A percentile compares a stretch with the other conserved stretches of the same genome.
Conservation (phyloP, 1,284 basidiomycete genomes). For the Trichosporon sp. region DNA sequence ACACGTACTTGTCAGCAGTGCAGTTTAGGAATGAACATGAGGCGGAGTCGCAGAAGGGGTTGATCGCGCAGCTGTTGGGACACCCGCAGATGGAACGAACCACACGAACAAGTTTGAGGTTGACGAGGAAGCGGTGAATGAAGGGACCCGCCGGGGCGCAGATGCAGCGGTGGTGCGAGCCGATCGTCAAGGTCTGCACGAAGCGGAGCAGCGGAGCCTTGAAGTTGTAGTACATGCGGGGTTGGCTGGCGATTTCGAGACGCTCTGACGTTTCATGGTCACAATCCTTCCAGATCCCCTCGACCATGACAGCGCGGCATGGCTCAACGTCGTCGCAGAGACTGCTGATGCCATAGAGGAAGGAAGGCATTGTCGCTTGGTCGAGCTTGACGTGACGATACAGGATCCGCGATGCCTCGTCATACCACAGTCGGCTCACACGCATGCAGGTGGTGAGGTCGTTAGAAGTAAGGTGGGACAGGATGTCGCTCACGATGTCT, state of each 20-base stretch:
- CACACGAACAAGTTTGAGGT: neutral
- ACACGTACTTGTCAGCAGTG: slow-evolving; percentile 1
- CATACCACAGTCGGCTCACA: neutral
- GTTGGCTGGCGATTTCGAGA: neutral
- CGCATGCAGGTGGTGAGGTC: neutral
- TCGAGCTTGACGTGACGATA: neutral
- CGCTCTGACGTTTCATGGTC: neutral
- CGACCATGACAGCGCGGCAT: neutral
- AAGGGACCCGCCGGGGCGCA: neutral
- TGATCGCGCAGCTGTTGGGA: neutral
- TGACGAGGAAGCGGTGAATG: neutral
- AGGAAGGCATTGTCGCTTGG: neutral
- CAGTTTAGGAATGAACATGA: neutral
- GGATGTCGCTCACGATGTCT: neutral
- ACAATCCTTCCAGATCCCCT: neutral
- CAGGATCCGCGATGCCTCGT: neutral
- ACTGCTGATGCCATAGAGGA: neutral
- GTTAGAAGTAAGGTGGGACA: neutral
- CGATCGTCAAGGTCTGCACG: slow-evolving; percentile 3
- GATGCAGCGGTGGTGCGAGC: slow-evolving; percentile 2
- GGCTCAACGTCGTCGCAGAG: neutral
- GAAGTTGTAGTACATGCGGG: neutral
- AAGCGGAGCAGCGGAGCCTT: slow-evolving; percentile 1
- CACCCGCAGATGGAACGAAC: neutral
- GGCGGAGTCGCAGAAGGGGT: neutral